Evolutionary conservation across 2,329 filamentous ascomycete genomes (phyloP).

Genomic region (Penicillium crustosum): DNA sequence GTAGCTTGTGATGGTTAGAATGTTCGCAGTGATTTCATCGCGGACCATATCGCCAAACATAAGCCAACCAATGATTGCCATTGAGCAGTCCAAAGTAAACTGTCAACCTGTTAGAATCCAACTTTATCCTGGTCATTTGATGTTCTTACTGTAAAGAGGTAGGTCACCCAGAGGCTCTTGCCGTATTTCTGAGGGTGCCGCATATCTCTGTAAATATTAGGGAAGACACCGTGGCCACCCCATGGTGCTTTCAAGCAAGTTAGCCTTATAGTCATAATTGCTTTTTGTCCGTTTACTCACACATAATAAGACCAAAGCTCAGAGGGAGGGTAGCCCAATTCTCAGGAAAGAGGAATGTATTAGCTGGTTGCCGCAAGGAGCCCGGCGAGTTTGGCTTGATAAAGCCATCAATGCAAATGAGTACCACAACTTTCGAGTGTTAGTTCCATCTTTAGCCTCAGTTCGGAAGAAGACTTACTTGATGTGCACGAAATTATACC

Average conservation of each 20-base stretch:
- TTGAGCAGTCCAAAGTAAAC: constrained; percentile 76
- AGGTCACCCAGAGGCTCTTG: constrained; percentile 73
- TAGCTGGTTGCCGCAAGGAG: constrained; percentile 76
- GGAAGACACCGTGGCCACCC: constrained; percentile 74
- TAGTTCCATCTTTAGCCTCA: constrained; percentile 20
- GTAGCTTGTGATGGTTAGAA: constrained; percentile 73
- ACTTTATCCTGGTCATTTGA: neutral
- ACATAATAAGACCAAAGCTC: constrained; percentile 88
- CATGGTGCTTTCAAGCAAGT: constrained; percentile 53
- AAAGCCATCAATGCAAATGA: constrained; percentile 82
- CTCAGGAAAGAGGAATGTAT: constrained; percentile 76
- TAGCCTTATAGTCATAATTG: neutral
- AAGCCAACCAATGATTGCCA: constrained; percentile 79
- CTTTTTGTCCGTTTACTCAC: constrained; percentile 31
- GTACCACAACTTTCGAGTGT: constrained; percentile 66
- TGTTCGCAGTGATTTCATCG: constrained; percentile 88
- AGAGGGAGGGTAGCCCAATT: constrained; percentile 87
- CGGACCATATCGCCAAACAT: constrained; percentile 93
- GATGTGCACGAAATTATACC: constrained; percentile 88
- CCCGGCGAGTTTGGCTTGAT: constrained; percentile 77
- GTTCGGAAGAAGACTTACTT: constrained; percentile 59
- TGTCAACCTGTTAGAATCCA: constrained; percentile 33
- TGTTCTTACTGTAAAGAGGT: constrained; percentile 71
- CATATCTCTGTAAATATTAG: constrained; percentile 80
- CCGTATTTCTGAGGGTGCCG: constrained; percentile 79